Conservation (phyloP, 192 early-diverging fungal genomes). For the Backusella circina region DNA sequence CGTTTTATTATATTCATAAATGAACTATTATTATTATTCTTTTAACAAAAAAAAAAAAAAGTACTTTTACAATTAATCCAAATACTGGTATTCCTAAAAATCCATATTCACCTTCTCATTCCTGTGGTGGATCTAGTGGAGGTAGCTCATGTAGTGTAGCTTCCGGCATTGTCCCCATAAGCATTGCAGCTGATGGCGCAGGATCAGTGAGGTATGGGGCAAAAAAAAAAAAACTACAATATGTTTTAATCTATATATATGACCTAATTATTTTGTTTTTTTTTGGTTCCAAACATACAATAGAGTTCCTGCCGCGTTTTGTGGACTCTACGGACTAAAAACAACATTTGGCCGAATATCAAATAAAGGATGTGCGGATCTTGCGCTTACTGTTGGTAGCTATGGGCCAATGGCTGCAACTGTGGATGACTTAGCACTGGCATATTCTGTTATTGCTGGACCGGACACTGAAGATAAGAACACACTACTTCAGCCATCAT, state of each 20-base stretch:
- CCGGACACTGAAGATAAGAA: slow-evolving; percentile 43
- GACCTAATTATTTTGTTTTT: no score
- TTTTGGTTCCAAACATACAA: background rate
- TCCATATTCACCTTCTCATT: slow-evolving; percentile 53
- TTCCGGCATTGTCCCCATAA: slow-evolving; percentile 61
- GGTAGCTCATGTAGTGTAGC: slow-evolving; percentile 63
- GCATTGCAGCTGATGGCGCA: slow-evolving; percentile 70
- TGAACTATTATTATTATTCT: slow-evolving; percentile 1
- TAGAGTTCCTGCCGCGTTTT: slow-evolving; percentile 64
- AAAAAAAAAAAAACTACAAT: background rate
- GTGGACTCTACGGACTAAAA: slow-evolving; percentile 75
- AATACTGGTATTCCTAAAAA: slow-evolving; percentile 56
- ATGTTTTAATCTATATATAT: background rate
- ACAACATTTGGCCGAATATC: slow-evolving; percentile 65
- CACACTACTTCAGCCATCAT: slow-evolving; percentile 48
- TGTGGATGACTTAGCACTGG: slow-evolving; percentile 62
- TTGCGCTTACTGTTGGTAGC: slow-evolving; percentile 53
- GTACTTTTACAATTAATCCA: slow-evolving; percentile 62
- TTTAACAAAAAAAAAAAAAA: slow-evolving; percentile 8
- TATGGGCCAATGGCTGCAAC: slow-evolving; percentile 68
- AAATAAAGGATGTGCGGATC: slow-evolving; percentile 42
- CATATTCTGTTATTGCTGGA: slow-evolving; percentile 63
- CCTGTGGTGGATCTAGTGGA: slow-evolving; percentile 70
- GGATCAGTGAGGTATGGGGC: slow-evolving; percentile 54
- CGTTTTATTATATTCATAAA: background rate